Base-by-base conservation (phyloP, 2,329 filamentous ascomycete species). In the Colletotrichum sp. region DNA sequence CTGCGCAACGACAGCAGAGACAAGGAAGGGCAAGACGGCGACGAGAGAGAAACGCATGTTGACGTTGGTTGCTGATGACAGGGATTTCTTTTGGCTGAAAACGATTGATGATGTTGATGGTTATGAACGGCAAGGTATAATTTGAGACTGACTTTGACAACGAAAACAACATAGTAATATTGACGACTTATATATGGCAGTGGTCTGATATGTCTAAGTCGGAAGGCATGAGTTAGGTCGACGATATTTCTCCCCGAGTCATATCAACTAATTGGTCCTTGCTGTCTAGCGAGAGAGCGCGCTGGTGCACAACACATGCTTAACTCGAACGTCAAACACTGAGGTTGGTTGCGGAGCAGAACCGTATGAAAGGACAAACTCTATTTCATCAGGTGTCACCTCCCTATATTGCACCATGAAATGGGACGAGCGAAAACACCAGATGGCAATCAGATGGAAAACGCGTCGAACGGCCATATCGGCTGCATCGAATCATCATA, bases 1-100 rank as follows among this genome's bases (percentile, higher is more conserved):
- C 36, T 72, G 64, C 5, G 63, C 71, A 28, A 57, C 27, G 8
- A 30, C 71, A 39, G 36, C 34, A 8, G 64, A 52, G 13, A 52
- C 34, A 16, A 72, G 8, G 25, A 72, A n/a, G 6, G 63, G 15
- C 27, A 60, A 4, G 13, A 68, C 8, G 2, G 52, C 22, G 8
- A 63, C 4, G 11, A 36, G 7, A 22, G 71, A 22, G 27, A 63
- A 22, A 32, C 27, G 71, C 64, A 72, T 68, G 19, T 28, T 39
- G 52, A 59, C 9, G 11, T 36, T 12, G 8, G 9, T 16, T 25
- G 28, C 11, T 2, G 2, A 65, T 34, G 22, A 5, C 25, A n/a
- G 15, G 16, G 30, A 30, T 5, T 25, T n/a, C 15, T 27, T 27
- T 27, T n/a, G 32, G n/a, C 28, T 22, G n/a, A 48, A 25, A n/a